Conservation (phyloP, 2,329 filamentous ascomycete species). For the Nannizzia gypsea region DNA sequence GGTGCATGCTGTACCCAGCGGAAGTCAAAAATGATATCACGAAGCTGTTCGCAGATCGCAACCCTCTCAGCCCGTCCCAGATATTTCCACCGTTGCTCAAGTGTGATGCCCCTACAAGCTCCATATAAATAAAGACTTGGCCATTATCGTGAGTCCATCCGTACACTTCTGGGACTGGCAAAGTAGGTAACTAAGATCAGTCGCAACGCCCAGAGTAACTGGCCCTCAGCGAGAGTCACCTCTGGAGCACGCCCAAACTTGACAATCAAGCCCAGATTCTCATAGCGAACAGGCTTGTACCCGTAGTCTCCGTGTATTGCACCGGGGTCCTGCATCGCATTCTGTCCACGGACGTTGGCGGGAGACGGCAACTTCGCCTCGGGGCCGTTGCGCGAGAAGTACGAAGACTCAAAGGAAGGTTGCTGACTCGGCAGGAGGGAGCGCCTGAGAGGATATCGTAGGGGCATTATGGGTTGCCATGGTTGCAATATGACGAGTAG, state of each 20-base stretch:
- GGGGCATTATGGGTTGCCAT: neutral
- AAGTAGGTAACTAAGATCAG: conserved; percentile 13
- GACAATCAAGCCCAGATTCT: conserved; percentile 16
- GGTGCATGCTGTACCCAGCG: conserved; percentile 16
- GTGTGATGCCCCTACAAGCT: conserved; percentile 20
- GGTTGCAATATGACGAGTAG: too few relatives aligned
- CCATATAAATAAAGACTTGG: conserved; percentile 25
- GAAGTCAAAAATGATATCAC: conserved; percentile 11
- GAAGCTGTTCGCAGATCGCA: conserved; percentile 15
- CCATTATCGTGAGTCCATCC: conserved; percentile 22
- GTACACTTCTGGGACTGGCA: conserved; percentile 28
- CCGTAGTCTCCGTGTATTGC: conserved; percentile 1
- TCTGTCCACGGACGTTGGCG: conserved; percentile 4
- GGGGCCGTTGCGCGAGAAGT: conserved; percentile 2
- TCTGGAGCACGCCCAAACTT: conserved; percentile 15
- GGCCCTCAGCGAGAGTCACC: conserved; percentile 16
- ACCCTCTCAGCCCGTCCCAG: conserved; percentile 11
- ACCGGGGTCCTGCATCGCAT: too few relatives aligned
- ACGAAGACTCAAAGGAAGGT: conserved; percentile 2
- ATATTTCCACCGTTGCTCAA: conserved; percentile 18
- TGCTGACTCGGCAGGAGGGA: conserved; percentile 2
- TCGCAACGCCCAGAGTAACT: conserved; percentile 17
- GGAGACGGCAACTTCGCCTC: conserved; percentile 1
- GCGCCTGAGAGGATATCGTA: neutral
- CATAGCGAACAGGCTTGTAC: conserved; percentile 12